phyloP scores from a whole-genome alignment of 495 filamentous ascomycete species.

The Darksidea phi region DNA sequence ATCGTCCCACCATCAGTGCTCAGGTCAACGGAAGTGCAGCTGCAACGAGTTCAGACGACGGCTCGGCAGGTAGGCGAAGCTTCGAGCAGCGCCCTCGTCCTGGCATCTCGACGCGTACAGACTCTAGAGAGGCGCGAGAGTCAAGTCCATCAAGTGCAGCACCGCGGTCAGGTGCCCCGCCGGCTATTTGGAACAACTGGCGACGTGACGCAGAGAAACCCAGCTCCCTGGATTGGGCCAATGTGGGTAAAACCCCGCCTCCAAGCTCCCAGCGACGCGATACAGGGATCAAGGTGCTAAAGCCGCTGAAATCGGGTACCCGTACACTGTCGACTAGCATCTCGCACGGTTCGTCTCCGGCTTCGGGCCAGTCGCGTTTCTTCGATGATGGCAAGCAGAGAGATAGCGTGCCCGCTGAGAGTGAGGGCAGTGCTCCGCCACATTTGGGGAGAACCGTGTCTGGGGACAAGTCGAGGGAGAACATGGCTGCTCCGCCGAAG shows the following conservation, averaged over 20 bases:
- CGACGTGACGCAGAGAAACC: constrained; percentile 39
- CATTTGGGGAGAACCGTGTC: constrained; percentile 24
- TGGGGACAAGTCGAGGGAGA: constrained; percentile 46
- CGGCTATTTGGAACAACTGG: constrained; percentile 48
- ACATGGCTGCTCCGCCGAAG: constrained; percentile 48
- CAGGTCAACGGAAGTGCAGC: background rate
- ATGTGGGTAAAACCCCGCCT: constrained; percentile 32
- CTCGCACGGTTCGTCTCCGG: constrained; percentile 14
- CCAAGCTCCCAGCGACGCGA: constrained; percentile 43
- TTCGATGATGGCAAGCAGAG: constrained; percentile 44
- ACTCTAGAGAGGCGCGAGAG: constrained; percentile 32
- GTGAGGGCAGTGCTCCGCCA: constrained; percentile 8
- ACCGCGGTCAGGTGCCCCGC: constrained; percentile 38
- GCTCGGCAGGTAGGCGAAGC: constrained; percentile 23
- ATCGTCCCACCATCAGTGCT: background rate
- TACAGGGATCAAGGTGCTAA: constrained; percentile 47
- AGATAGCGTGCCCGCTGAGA: constrained; percentile 17
- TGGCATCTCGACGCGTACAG: constrained; percentile 16
- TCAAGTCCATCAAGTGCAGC: constrained; percentile 32
- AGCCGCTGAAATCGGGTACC: constrained; percentile 38
- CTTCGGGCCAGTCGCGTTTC: constrained; percentile 42
- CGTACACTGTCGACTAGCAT: constrained; percentile 37
- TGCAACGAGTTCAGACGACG: constrained; percentile 26
- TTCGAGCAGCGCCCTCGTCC: constrained; percentile 29
- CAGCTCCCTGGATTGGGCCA: constrained; percentile 42